Base-by-base conservation (phyloP, 1,284 basidiomycete species). In the Golubevia sp. region DNA sequence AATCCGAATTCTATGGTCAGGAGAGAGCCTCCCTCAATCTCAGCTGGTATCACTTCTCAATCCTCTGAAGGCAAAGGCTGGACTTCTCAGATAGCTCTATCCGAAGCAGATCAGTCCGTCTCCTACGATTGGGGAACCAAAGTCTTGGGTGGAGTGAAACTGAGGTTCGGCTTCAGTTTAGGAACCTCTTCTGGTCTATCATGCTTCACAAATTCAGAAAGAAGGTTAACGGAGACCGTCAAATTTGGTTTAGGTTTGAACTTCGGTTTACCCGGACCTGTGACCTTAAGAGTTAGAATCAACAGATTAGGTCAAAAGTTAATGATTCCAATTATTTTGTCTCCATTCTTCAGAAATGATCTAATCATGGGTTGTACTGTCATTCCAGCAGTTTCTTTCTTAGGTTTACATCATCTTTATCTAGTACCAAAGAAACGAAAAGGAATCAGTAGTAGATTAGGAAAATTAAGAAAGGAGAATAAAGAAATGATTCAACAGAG, bases 401-500 rank as follows among this genome's bases (percentile, higher is more conserved):
- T 87, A 1, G 83, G 88, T 0, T 76, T 88, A 25, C 88, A 91
- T 81, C 86, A 88, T 67, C 87, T 88, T 57, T 85, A 88, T 63
- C 76, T 91, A 25, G 85, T 87, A 21, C 90, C 90, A 2, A 80
- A 86, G 8, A 87, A 88, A 70, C 85, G 86, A 49, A 80, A 82
- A 48, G 83, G 83, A 1, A 62, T 73, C 24, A 51, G 75, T 76
- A 81, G 79, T 83, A 84, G 67, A 73, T 85, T 79, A 66, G 82
- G 84, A 86, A 86, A 84, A 48, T 86, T 91, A 73, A 86, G 88
- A 50, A 83, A 86, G n/a, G 87, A 88, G 56, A 86, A 90, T 67
- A 85, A 85, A 59, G 90, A 91, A 59, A 86, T 87, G 67, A 88
- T 89, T 59, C 85, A 86, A n/a, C 87, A 88, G 74, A 85, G 88